These are phyloP conservation scores for Rhypophila decipiens DNA, from an alignment of 495 filamentous ascomycete species.

Conservation along the genomic window DNA sequence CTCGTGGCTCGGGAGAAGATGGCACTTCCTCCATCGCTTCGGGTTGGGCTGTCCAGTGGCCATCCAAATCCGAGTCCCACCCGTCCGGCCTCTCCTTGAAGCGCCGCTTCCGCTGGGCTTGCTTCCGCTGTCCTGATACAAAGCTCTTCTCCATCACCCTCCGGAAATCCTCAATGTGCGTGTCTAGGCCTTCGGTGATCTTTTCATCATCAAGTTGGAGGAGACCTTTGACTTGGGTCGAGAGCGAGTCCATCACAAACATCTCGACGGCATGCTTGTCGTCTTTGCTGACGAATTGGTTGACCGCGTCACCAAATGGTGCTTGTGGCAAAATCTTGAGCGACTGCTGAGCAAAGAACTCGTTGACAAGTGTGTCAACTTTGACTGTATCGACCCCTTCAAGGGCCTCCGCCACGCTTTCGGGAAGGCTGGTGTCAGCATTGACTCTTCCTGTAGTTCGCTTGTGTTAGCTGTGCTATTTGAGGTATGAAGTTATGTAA, in stretches of 20 bases:
- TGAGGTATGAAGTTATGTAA: not conserved
- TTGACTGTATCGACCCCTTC: slow-evolving; percentile 75
- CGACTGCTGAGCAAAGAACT: slow-evolving; percentile 76
- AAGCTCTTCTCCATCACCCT: slow-evolving; percentile 67
- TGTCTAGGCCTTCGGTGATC: slow-evolving; percentile 50
- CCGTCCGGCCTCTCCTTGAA: slow-evolving; percentile 68
- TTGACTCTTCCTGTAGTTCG: slow-evolving; percentile 19
- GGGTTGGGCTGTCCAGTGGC: slow-evolving; percentile 75
- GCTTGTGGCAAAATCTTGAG: slow-evolving; percentile 87
- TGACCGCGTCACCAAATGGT: slow-evolving; percentile 86
- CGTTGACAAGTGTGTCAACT: slow-evolving; percentile 78
- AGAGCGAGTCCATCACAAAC: slow-evolving; percentile 77
- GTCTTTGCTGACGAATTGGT: slow-evolving; percentile 90
- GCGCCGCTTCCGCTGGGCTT: slow-evolving; percentile 44
- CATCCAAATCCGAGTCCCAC: slow-evolving; percentile 85
- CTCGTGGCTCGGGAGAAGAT: slow-evolving; percentile 38
- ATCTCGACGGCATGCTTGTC: slow-evolving; percentile 88
- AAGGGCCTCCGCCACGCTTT: slow-evolving; percentile 54
- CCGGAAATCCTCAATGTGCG: slow-evolving; percentile 66
- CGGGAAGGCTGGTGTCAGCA: slow-evolving; percentile 44
- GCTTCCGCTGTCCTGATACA: slow-evolving; percentile 57
- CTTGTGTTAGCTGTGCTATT: slow-evolving; percentile 4
- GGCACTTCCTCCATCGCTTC: slow-evolving; percentile 52
- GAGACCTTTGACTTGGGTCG: slow-evolving; percentile 69
- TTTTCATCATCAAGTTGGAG: slow-evolving; percentile 63